Base-by-base conservation (phyloP, 2,329 filamentous ascomycete species). In the Paecilomyces fulvus region DNA sequence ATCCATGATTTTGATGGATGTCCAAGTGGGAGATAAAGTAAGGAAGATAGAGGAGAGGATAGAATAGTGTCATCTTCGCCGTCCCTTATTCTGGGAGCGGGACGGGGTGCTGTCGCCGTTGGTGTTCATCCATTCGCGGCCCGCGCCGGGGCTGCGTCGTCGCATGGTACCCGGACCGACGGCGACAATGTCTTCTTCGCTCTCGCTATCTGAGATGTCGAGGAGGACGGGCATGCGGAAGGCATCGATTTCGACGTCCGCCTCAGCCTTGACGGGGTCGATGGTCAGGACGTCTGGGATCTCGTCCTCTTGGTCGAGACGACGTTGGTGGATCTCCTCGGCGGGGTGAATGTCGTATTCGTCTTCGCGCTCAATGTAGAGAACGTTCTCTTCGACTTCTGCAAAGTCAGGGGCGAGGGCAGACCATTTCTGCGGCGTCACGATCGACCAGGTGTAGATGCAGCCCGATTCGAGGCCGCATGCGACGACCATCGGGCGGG, bases 341-440 rank as follows among this genome's bases (percentile, higher is more conserved):
- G 92, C 87, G 0, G 91, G 91, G 69, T 97, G 94, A 56, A 97
- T 95, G 71, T 99, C 95, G 65, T 99, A 99, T 69, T 99, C 94
- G 70, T 99, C 94, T 74, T 99, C 94, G 56, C 84, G 83, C 72
- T 99, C 94, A 48, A 95, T 84, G 69, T 99, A 99, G 70, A 97
- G 90, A 21, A 96, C 91, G 64, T 99, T 99, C 74, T 99, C 94
- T 73, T 99, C 94, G 12, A 99, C 91, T 73, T 99, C 94, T 46
- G 87, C 89, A 72, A 99, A 99, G 73, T 99, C 95, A 0, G 94
- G 94, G 5, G 95, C 95, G 30, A 99, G 81, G 1, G 94, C 92
- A 14, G 92, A 96, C 95, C 94, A 99, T 65, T 94, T 89, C 69
- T 99, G 95, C 9, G 94, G 92, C 55, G 90, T 94, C 46, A 92